A percentile compares a stretch with the other conserved stretches of the same genome.
phyloP scores from a whole-genome alignment of 2,329 filamentous ascomycete genomes.

The Emmonsia crescens region DNA sequence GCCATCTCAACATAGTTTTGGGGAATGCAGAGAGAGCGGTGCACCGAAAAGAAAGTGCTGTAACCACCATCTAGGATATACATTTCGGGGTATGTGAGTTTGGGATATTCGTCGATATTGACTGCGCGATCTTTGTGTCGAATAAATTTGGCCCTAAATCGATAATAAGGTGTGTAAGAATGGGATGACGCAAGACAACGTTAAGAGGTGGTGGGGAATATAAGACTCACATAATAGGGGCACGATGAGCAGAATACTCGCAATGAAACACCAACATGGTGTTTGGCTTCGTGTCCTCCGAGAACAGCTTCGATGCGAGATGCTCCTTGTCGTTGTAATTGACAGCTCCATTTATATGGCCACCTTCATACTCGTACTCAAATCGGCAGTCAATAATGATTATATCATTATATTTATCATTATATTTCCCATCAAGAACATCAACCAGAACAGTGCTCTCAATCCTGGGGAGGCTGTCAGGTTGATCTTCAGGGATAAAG shows the following conservation, averaged over 20 bases:
- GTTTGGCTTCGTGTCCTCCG: constrained; percentile 51
- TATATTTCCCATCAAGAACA: constrained; percentile 78
- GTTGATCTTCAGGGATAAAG: constrained; percentile 67
- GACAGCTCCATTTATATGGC: constrained; percentile 84
- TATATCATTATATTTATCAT: constrained; percentile 63
- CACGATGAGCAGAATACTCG: constrained; percentile 95
- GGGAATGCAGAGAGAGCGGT: constrained; percentile 74
- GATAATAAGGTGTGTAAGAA: constrained; percentile 12
- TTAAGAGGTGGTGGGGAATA: neutral
- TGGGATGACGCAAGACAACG: neutral
- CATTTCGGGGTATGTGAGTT: constrained; percentile 87
- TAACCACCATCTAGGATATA: constrained; percentile 97
- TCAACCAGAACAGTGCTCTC: constrained; percentile 68
- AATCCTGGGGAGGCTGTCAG: constrained; percentile 82
- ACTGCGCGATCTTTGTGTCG: constrained; percentile 76
- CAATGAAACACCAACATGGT: constrained; percentile 90
- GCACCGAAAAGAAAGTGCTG: constrained; percentile 76
- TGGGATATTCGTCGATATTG: constrained; percentile 79
- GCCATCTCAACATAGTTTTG: constrained; percentile 97
- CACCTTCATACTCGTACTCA: constrained; percentile 96
- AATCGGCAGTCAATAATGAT: constrained; percentile 94
- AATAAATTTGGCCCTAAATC: constrained; percentile 63
- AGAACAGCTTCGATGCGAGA: constrained; percentile 68
- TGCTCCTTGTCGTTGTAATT: constrained; percentile 97
- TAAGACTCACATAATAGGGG: constrained; percentile 65